Evolutionary conservation across 2,329 filamentous ascomycete genomes (phyloP), one percentile per base, ranked within the genome.

Genomic region (Aspergillus fijiensis): DNA sequence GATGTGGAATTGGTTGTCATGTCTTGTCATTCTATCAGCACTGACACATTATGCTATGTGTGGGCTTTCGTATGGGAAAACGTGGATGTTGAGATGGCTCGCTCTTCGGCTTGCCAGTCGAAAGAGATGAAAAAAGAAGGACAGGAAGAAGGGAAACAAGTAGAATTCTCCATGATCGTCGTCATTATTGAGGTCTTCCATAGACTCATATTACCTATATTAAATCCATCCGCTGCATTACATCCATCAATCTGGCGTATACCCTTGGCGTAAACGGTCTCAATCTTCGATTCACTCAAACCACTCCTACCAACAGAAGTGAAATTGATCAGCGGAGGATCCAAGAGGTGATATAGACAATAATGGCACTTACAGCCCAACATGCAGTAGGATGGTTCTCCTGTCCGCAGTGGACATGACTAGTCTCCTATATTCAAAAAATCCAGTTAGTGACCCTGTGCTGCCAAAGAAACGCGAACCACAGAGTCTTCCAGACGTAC

Each of bases 321-420:
- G 11, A 16, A 47, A 11, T 14, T 19, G 6, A 10, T 47, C 23
- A 48, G 12, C 23, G 2, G 11, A 31, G 19, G 3, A 48, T 2
- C 6, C 19, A 12, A 16, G 21, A 48, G 3, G 21, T 19, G 5
- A 42, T 23, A 21, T 23, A 21, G 19, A 23, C 5, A 10, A 25
- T 23, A 6, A 52, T 29, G 27, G 27, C 27, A 39, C 53, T 55
- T 49, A 55, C 53, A 5, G 53, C 53, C 53, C 53, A 55, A 45
- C 53, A 55, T 48, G 53, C 45, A 23, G 21, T 21, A 11, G 53
- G 53, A 31, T 55, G 23, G 25, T 33, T 35, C 6, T 35, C 42
- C 27, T 55, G 53, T 14, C 53, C 53, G 27, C 53, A 55, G n/a
- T 55, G 53, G n/a, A 55, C 14, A 35, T 55, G 47, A 29, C n/a